These are phyloP conservation scores for Hymenoscyphus repandus DNA, from an alignment of 2,329 filamentous ascomycete species.

Conservation along the genomic window DNA sequence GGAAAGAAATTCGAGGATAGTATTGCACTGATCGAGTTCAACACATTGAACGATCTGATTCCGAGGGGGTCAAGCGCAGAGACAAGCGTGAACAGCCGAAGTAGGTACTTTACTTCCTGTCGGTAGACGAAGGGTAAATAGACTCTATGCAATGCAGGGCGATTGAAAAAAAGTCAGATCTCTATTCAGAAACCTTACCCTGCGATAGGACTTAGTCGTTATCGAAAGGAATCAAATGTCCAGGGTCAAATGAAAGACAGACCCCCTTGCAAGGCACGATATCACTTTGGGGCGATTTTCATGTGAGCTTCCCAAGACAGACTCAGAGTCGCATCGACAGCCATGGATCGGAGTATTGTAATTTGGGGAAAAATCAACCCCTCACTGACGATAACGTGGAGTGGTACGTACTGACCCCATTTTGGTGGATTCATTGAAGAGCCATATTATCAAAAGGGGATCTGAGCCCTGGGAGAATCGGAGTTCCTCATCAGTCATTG, in stretches of 20 bases:
- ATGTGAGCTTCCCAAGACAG: constrained; percentile 1
- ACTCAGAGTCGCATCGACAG: not conserved
- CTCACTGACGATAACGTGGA: not conserved
- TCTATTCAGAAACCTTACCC: not conserved
- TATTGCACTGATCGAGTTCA: too few relatives aligned
- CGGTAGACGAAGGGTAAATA: too few relatives aligned
- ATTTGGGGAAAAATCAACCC: not conserved
- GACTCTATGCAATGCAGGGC: not conserved
- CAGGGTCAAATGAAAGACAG: not conserved
- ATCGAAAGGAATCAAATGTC: not conserved
- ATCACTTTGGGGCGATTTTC: not conserved
- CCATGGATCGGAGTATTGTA: constrained; percentile 2
- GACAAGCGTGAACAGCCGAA: too few relatives aligned
- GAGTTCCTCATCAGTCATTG: not conserved
- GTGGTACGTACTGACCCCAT: not conserved
- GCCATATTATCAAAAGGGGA: not conserved
- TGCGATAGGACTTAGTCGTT: not conserved
- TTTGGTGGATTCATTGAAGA: not conserved
- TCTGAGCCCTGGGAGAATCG: not conserved
- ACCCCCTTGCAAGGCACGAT: not conserved
- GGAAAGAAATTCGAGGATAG: too few relatives aligned
- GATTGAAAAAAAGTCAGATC: not conserved
- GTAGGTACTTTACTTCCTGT: too few relatives aligned
- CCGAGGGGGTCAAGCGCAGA: too few relatives aligned
- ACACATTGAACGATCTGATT: too few relatives aligned